These are phyloP conservation scores for Gymnopilus dilepis DNA, from an alignment of 768 basidiomycete genomes.

Conservation along the genomic window DNA sequence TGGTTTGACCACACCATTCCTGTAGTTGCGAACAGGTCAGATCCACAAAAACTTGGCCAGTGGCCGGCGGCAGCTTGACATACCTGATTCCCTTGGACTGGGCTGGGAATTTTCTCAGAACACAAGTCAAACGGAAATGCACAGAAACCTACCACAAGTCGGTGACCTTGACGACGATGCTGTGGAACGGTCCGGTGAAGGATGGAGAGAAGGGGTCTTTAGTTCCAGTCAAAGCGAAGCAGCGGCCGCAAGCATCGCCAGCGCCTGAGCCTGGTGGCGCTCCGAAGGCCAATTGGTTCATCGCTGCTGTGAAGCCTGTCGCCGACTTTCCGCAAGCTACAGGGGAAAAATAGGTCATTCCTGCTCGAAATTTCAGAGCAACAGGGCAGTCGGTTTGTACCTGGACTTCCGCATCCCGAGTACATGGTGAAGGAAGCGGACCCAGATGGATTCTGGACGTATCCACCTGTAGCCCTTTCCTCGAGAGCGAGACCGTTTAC, in stretches of 20 bases:
- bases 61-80: not conserved
- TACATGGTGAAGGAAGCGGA: slow-evolving; percentile 63
- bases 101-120: slow-evolving; percentile 33
- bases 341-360: slow-evolving; percentile 2
- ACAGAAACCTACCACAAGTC: slow-evolving; percentile 48
- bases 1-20: slow-evolving; percentile 61
- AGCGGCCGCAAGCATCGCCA: slow-evolving; percentile 67
- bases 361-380: not conserved
- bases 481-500: slow-evolving; percentile 33
- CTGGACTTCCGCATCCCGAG: slow-evolving; percentile 53
- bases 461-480: slow-evolving; percentile 51
- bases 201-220: slow-evolving; percentile 57
- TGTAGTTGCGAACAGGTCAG: slow-evolving; percentile 18
- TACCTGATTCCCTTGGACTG: slow-evolving; percentile 50
- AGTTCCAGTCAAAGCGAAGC: slow-evolving; percentile 57
- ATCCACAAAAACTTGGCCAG: not conserved
- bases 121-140: not conserved
- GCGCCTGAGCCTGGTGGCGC: slow-evolving; percentile 52
- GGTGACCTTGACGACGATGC: slow-evolving; percentile 59
- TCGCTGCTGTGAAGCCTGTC: slow-evolving; percentile 58
- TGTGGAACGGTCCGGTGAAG: slow-evolving; percentile 55
- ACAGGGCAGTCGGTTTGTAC: slow-evolving; percentile 29
- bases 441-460: slow-evolving; percentile 58
- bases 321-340: slow-evolving; percentile 58
- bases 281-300: slow-evolving; percentile 63